These are phyloP conservation scores for Neoboletus brunneissimus DNA, from an alignment of 768 basidiomycete genomes.

Conservation along the genomic window DNA sequence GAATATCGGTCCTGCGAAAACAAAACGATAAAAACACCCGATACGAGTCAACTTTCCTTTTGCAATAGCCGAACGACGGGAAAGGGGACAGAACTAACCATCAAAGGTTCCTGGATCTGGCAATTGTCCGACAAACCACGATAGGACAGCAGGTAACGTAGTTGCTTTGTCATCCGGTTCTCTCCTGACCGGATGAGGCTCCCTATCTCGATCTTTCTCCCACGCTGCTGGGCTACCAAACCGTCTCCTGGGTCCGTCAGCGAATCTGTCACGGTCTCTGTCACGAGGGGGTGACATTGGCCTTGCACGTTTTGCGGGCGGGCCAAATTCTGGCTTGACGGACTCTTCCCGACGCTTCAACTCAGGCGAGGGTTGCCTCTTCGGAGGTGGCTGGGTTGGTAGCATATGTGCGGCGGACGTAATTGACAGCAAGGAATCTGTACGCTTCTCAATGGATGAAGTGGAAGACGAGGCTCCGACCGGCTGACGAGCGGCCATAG, in stretches of 20 bases:
- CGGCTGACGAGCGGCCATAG: constrained; percentile 40
- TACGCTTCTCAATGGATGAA: constrained; percentile 33
- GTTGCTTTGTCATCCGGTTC: constrained; percentile 45
- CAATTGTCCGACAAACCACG: constrained; percentile 82
- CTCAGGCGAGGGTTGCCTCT: constrained; percentile 35
- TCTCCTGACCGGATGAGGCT: constrained; percentile 39
- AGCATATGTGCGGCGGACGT: constrained; percentile 26
- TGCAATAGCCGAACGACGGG: constrained; percentile 9
- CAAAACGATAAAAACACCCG: constrained; percentile 4
- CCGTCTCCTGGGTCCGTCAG: constrained; percentile 37
- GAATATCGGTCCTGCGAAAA: constrained; percentile 74
- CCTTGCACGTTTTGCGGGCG: constrained; percentile 44
- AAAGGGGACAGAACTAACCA: constrained; percentile 49
- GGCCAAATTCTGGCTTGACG: constrained; percentile 37
- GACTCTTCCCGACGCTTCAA: constrained; percentile 44
- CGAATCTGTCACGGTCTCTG: constrained; percentile 46
- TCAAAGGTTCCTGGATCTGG: constrained; percentile 76
- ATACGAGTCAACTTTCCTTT: constrained; percentile 12
- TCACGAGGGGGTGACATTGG: constrained; percentile 48
- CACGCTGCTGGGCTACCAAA: constrained; percentile 40
- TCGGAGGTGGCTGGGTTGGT: constrained; percentile 21
- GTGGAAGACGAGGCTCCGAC: constrained; percentile 16
- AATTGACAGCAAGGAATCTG: constrained; percentile 37
- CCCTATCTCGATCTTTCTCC: constrained; percentile 47
- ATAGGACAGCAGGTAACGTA: constrained; percentile 56